Percentiles rank a stretch among this genome's conserved stretches.
These are phyloP conservation scores for Castanopsis chinensis DNA, from an alignment of 306 rosid species.

Conservation along the genomic window DNA sequence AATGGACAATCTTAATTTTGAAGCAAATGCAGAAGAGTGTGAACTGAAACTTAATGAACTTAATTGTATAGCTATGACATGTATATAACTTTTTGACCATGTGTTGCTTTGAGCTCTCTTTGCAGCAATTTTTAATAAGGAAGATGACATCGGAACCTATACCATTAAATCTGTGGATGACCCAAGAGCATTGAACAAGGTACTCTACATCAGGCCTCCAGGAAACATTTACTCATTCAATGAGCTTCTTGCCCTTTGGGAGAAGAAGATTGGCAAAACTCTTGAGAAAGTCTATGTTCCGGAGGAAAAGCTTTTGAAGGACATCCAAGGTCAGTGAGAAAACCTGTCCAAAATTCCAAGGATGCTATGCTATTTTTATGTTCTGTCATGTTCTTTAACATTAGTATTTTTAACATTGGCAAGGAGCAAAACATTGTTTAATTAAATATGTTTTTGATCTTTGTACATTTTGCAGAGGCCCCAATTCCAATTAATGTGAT, in stretches of 20 bases:
- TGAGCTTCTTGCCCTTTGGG: slow-evolving; percentile 83
- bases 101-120: not conserved
- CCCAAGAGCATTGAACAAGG: slow-evolving; percentile 80
- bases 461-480: slow-evolving; percentile 45
- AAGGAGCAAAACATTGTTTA: too few species aligned
- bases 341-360: not conserved
- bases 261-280: slow-evolving; percentile 77
- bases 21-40: not conserved
- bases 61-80: not conserved
- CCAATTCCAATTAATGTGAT: slow-evolving; percentile 66
- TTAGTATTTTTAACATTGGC: not conserved
- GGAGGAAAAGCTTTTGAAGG: slow-evolving; percentile 72
- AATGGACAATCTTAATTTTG: not conserved
- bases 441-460: not conserved
- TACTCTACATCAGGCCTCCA: slow-evolving; percentile 69
- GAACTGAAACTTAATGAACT: not conserved
- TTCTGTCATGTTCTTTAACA: too few species aligned
- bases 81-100: not conserved
- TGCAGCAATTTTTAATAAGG: slow-evolving; percentile 69
- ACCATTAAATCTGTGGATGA: slow-evolving; percentile 90
- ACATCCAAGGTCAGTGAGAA: slow-evolving; percentile 53
- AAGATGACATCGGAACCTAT: slow-evolving; percentile 76
- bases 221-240: slow-evolving; percentile 67
- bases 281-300: slow-evolving; percentile 57
- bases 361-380: not conserved